Evolutionary conservation across 768 basidiomycete genomes (phyloP), one percentile per base, ranked within the genome.

Genomic region (Cubamyces sp.): DNA sequence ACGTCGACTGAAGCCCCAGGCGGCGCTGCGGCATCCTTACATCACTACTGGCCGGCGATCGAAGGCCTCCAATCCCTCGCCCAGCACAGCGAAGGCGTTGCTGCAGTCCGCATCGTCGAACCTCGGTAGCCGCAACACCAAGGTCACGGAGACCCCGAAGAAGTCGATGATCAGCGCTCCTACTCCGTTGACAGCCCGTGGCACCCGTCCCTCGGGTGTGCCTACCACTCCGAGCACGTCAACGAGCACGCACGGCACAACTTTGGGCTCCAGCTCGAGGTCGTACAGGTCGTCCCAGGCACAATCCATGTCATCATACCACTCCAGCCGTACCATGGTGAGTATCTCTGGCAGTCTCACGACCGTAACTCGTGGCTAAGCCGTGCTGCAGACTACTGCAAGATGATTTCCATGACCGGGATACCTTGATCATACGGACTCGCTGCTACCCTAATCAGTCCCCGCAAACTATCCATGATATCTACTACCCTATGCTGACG

Each of bases 11-110:
- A 98, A 97, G 74, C 96, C 96, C 4, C 91, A 94, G 68, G 84
- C 90, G 11, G 96, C 96, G 0, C 74, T 98, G 78, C 87, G 94
- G 23, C 96, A 98, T 76, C 90, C 92, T 12, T 98, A 94, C 77
- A 82, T 97, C 61, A 79, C 87, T 19, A 83, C 86, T 25, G 85
- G 90, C 51, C 82, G 84, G 50, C 84, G 83, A 56, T 66, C 75
- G 19, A 88, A 84, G 71, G 70, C 78, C 7, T 71, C 78, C 15
- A 76, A 75, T 39, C 75, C 74, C 26, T 62, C 81, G 5, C 78
- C 80, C 16, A 71, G 77, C 25, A 77, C 84, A 3, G 73, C 85
- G 14, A 90, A 82, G 72, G 74, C 82, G n/a, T 75, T 84, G 18
- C 65, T 86, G 40, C 85, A 85, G 21, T 84, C 88, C 1, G 69